Base-by-base conservation (phyloP, 805 yeast genomes). In the Jamesozyma piceae region DNA sequence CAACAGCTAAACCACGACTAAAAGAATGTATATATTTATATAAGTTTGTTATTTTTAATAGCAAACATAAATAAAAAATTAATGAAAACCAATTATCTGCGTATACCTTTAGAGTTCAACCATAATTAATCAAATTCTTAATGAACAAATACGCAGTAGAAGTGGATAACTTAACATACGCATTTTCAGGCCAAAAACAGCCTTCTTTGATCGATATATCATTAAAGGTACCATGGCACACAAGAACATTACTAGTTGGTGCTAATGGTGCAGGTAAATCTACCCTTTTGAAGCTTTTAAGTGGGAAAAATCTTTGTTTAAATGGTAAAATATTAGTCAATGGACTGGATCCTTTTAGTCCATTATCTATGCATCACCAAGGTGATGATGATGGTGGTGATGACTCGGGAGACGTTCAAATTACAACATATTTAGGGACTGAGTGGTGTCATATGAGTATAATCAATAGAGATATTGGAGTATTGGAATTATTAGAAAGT, bases 221-320 rank as follows among this genome's bases (percentile, higher is more conserved):
- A 30, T 55, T 92, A 33, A 51, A 66, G 11, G 71, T 92, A 18
- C 78, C 80, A 1, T 76, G 82, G 72, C 78, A 82, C 5, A 75
- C 90, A 1, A 73, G 95, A 46, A 77, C 89, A 10, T 67, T 92
- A 29, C 62, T 92, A 6, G 72, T 92, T 20, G 98, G 98, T 0
- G 95, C 97, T 11, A 89, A 89, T 54, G 98, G 98, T 17, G 97
- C 98, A 1, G 97, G 98, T 4, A 92, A 92, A 61, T 85, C 96
- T 1, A 92, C 98, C 0, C 61, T 92, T 35, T 69, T 92, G 49
- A 77, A 79, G 58, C 74, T 92, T 15, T 67, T 92, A 17, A 95
- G 97, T 0, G 98, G 98, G 3, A 90, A 90, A 55, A 87, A 92
- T 6, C 71, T 92, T 45, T 81, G 94, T 47, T 76, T 78, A 43